Base-by-base conservation (phyloP, 2,329 filamentous ascomycete genomes). In the Colletotrichum sp. region DNA sequence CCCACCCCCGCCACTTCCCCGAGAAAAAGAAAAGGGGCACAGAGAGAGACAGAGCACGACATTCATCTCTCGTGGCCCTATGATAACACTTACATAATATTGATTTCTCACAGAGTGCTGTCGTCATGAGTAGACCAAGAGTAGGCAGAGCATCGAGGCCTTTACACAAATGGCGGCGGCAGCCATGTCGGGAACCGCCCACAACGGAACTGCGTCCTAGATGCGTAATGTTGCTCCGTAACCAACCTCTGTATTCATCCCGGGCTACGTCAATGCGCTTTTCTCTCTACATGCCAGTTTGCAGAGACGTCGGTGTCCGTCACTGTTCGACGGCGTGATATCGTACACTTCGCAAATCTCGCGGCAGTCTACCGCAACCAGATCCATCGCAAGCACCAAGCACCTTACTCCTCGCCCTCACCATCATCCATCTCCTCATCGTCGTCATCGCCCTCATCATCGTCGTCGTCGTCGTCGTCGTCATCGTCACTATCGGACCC, bases 401-500 rank as follows among this genome's bases (percentile, higher is more conserved):
- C 22, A 10, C 5, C 32, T 8, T 59, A 30, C 18, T 62, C 59
- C 7, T 73, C 69, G 24, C 59, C 64, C 30, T 64, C 71, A 3
- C 48, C 71, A 7, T 73, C 74, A 8, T 48, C 65, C 74, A 76
- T 76, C 26, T 76, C 74, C 48, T 76, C 74, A 36, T 69, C 72
- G 5, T 22, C 71, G 0, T 85, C 87, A 0, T 84, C 87, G 0
- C 82, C 85, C 0, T 84, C 87, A 0, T 82, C 86, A 0, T 84
- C 86, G 3, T 85, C 86, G 0, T 84, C 86, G 0, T 84, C 86
- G 0, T 86, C 86, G 1, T 84, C 88, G 1, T 83, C 86, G 0
- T 84, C 86, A 0, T 85, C 88, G 1, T 88, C 88, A 4, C 88
- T 90, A 4, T 90, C 90, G 1, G 87, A 89, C 3, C 90, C 91